Evolutionary conservation across 176 grass and related monocot genomes (phyloP).

Genomic region (Oryza australiensis): DNA sequence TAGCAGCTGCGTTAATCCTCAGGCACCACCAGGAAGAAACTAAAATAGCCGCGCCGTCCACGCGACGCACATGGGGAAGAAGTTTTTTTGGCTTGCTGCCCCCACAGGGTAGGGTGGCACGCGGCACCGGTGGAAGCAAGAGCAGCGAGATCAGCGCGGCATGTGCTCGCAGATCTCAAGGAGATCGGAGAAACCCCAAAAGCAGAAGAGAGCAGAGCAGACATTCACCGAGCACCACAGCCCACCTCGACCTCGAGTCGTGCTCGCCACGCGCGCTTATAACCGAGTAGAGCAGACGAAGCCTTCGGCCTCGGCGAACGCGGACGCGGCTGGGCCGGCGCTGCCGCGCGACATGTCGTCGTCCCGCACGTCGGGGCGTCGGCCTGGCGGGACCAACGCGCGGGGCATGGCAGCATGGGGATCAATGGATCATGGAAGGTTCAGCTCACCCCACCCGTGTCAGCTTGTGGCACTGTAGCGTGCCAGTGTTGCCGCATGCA

Average conservation of each 20-base stretch:
- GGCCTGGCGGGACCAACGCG: neutral
- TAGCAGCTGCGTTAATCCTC: slow-evolving; percentile 33
- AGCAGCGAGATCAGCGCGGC: neutral
- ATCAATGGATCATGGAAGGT: too few relatives aligned
- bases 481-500: too few relatives aligned
- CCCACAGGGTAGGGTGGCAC: too few relatives aligned
- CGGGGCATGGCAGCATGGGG: neutral
- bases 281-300: neutral
- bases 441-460: too few relatives aligned
- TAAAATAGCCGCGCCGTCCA: too few relatives aligned
- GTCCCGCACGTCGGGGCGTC: neutral
- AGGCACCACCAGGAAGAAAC: neutral
- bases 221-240: slow-evolving; percentile 15
- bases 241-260: slow-evolving; percentile 22
- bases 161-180: slow-evolving; percentile 42
- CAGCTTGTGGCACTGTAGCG: too few relatives aligned
- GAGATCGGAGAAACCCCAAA: neutral
- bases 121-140: too few relatives aligned
- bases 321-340: too few relatives aligned
- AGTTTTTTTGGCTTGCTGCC: neutral
- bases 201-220: neutral
- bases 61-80: slow-evolving; percentile 14
- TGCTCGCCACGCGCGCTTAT: neutral
- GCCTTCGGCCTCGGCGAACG: too few relatives aligned
- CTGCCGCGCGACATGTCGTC: neutral